Percentiles rank a stretch among this genome's conserved stretches.
Evolutionary conservation across 805 yeast genomes (phyloP).

Genomic region (Cyberlindnera bimundalis): DNA sequence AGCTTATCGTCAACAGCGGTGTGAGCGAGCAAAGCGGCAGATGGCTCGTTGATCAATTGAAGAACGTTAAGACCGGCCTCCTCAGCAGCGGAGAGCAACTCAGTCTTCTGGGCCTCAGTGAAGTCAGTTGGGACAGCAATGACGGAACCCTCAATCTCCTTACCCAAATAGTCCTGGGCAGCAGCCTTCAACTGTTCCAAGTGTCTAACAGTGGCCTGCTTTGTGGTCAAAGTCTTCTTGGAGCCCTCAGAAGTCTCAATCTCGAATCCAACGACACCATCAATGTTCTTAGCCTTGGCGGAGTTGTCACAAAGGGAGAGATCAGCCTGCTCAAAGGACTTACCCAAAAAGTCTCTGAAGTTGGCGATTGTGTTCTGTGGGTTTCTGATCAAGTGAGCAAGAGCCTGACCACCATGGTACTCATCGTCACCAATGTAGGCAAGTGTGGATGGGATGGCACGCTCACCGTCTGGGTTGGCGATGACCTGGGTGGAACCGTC

Average conservation of each 20-base stretch:
- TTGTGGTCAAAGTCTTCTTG: slow-evolving; percentile 50
- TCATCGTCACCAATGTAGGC: slow-evolving; percentile 93
- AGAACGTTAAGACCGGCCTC: slow-evolving; percentile 75
- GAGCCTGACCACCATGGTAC: slow-evolving; percentile 96
- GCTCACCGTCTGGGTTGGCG: slow-evolving; percentile 99
- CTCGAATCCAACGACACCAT: slow-evolving; percentile 69
- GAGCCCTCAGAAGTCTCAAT: slow-evolving; percentile 45
- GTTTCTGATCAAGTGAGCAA: slow-evolving; percentile 88
- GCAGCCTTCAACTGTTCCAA: slow-evolving; percentile 76
- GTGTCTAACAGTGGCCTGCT: slow-evolving; percentile 81
- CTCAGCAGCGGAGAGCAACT: slow-evolving; percentile 56
- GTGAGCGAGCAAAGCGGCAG: slow-evolving; percentile 87
- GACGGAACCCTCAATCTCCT: slow-evolving; percentile 74
- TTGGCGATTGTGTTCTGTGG: slow-evolving; percentile 80
- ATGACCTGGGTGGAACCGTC: slow-evolving; percentile 96
- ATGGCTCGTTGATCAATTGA: slow-evolving; percentile 89
- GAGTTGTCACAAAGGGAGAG: slow-evolving; percentile 59
- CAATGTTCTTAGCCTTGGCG: slow-evolving; percentile 61
- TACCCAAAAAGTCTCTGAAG: slow-evolving; percentile 92
- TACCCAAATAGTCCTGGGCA: slow-evolving; percentile 91
- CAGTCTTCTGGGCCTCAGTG: slow-evolving; percentile 65
- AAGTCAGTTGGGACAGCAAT: slow-evolving; percentile 89
- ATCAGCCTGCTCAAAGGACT: slow-evolving; percentile 65
- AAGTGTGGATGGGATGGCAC: slow-evolving; percentile 89
- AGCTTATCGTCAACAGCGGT: slow-evolving; percentile 38